Conservation (phyloP, 495 filamentous ascomycete genomes). For the Trichoderma virens region DNA sequence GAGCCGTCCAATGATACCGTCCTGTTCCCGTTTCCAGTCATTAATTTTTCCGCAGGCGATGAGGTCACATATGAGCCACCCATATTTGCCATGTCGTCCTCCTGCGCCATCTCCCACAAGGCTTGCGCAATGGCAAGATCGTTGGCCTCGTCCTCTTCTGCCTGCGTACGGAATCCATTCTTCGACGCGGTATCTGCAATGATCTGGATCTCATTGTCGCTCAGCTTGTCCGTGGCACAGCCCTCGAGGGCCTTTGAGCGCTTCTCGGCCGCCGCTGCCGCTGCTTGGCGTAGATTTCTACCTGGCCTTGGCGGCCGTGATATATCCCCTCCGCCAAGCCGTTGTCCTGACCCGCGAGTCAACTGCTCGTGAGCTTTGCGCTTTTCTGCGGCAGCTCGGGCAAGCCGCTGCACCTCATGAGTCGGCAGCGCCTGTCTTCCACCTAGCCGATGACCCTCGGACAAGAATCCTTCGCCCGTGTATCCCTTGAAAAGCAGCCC, state of each 20-base stretch:
- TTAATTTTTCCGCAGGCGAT: background rate
- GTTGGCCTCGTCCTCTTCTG: constrained; percentile 84
- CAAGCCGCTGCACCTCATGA: constrained; percentile 69
- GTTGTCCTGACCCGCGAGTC: constrained; percentile 59
- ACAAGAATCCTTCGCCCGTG: constrained; percentile 85
- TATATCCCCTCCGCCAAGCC: constrained; percentile 58
- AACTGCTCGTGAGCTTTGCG: constrained; percentile 36
- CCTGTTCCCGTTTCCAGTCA: background rate
- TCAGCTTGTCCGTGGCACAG: constrained; percentile 64
- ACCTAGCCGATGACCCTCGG: constrained; percentile 65
- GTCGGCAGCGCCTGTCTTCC: constrained; percentile 52
- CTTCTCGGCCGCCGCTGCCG: constrained; percentile 63
- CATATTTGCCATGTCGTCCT: constrained; percentile 63
- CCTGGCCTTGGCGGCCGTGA: constrained; percentile 36
- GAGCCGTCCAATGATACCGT: background rate
- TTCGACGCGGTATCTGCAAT: constrained; percentile 59
- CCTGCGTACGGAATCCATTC: constrained; percentile 74
- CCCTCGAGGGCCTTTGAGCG: constrained; percentile 57
- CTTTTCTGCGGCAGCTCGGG: constrained; percentile 69
- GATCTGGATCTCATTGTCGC: constrained; percentile 48
- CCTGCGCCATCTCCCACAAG: constrained; percentile 76
- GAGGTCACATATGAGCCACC: constrained; percentile 58
- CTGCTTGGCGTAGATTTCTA: constrained; percentile 65
- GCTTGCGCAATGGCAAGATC: constrained; percentile 84
- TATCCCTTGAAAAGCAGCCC: constrained; percentile 71